Base-by-base conservation (phyloP, 1,139 yeast species). In the Arxiozyma telluris region DNA sequence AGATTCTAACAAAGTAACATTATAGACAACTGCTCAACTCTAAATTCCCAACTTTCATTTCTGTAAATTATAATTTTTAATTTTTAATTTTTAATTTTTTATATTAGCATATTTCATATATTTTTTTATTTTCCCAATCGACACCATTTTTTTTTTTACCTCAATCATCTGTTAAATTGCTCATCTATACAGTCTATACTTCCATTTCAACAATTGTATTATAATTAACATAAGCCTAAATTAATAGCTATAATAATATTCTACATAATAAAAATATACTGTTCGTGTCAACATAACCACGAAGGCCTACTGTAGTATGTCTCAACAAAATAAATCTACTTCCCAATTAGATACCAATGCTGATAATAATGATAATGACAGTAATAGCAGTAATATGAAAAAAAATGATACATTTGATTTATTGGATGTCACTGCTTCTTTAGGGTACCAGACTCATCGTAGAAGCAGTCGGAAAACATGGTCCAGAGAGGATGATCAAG, bases 401-500 rank as follows among this genome's bases (percentile, higher is more conserved):
- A 63, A 27, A 77, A 76, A 20, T 1, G 43, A 44, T 12, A 11
- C 56, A 1, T 77, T 85, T 50, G 88, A 85, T 64, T 85, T 88
- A 9, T 65, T 85, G 54, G 83, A 84, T 21, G 76, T 84, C 27
- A 83, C 91, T 4, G 86, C 83, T 64, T 80, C 87, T 1, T 68
- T 86, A n/a, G 94, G 94, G 7, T 83, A 82, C 65, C 86, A 83
- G 61, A 85, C 90, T 1, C 83, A 82, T 62, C 71, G 91, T 44
- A 75, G 84, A 54, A 80, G 75, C 20, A 73, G 81, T 4, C 72
- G 93, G 54, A 79, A 81, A 55, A 80, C 87, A 6, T 86, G 94
- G 94, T 73, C 80, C 1, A 76, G 77, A 52, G 81, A 79, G 43
- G 93, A 86, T 58, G 94, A 86, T 65, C 67, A 69, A 7, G 65